Conservation (phyloP, 140 eudicot genomes). For the Anethum foeniculum region DNA sequence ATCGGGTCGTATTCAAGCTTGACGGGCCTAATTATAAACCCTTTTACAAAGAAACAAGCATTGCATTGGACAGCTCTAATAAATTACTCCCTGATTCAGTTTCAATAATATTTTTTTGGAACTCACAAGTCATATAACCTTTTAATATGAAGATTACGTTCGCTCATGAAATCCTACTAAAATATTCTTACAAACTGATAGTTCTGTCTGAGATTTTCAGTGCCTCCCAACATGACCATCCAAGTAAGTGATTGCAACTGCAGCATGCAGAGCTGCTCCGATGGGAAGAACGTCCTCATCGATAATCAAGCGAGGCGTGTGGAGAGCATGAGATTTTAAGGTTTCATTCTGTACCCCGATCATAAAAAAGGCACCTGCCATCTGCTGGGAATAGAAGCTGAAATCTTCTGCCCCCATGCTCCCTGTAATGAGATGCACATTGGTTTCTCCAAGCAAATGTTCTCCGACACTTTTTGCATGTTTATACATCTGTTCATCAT, state of each 20-base stretch:
- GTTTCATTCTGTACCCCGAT: constrained; percentile 34
- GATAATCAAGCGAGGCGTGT: constrained; percentile 39
- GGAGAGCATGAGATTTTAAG: constrained; percentile 15
- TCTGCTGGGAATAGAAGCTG: constrained; percentile 46
- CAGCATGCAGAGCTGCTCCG: constrained; percentile 62
- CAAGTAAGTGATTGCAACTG: constrained; percentile 51
- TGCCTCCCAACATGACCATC: constrained; percentile 14
- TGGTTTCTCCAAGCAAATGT: constrained; percentile 36
- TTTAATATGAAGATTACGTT: too few species aligned
- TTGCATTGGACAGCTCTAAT: too few species aligned
- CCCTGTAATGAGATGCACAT: constrained; percentile 20
- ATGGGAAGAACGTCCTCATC: constrained; percentile 47
- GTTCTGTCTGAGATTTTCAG: neutral
- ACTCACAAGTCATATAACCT: too few species aligned
- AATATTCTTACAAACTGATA: neutral
- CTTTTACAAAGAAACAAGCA: too few species aligned
- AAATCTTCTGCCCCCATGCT: constrained; percentile 57
- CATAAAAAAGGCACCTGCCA: constrained; percentile 41
- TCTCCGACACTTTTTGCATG: constrained; percentile 46
- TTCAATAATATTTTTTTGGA: too few species aligned
- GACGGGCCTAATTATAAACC: too few species aligned
- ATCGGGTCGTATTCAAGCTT: too few species aligned
- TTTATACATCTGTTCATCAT: constrained; percentile 28
- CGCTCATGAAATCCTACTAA: too few species aligned
- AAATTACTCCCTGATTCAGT: too few species aligned